phyloP scores from a whole-genome alignment of 768 basidiomycete genomes.

The Termitomyces sp. region DNA sequence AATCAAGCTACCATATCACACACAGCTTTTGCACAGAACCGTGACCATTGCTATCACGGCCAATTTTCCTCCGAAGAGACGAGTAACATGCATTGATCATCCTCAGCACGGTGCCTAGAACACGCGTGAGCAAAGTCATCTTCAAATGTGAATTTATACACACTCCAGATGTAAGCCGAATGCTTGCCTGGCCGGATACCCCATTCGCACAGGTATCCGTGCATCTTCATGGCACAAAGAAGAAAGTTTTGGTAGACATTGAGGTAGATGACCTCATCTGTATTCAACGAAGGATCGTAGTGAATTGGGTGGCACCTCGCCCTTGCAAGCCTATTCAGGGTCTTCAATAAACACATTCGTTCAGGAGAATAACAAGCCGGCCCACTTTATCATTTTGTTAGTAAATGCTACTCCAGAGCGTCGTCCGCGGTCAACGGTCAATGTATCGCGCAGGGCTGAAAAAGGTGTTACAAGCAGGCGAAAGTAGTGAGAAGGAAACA shows the following conservation, averaged over 20 bases:
- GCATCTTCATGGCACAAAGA: slow-evolving; percentile 83
- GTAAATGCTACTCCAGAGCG: slow-evolving; percentile 63
- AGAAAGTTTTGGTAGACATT: slow-evolving; percentile 90
- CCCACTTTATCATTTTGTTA: slow-evolving; percentile 75
- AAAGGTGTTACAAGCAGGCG: neutral
- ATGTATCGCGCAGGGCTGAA: slow-evolving; percentile 54
- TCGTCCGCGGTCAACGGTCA: slow-evolving; percentile 69
- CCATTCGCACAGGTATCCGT: slow-evolving; percentile 73
- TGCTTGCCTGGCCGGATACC: slow-evolving; percentile 42
- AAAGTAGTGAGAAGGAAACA: slow-evolving; percentile 17
- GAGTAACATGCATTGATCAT: slow-evolving; percentile 57
- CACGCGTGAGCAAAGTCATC: neutral
- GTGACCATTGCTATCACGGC: slow-evolving; percentile 31
- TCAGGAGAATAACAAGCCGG: slow-evolving; percentile 8
- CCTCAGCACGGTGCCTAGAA: slow-evolving; percentile 59
- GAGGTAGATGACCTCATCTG: slow-evolving; percentile 55
- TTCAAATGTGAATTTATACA: neutral
- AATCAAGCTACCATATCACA: slow-evolving; percentile 56
- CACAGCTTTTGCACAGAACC: slow-evolving; percentile 47
- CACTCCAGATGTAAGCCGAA: slow-evolving; percentile 55
- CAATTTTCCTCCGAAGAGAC: slow-evolving; percentile 47
- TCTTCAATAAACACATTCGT: neutral
- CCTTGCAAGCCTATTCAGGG: slow-evolving; percentile 56
- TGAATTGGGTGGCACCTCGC: slow-evolving; percentile 78
- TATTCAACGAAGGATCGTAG: slow-evolving; percentile 72